A percentile compares a stretch with the other conserved stretches of the same genome.
Conservation (phyloP, 768 basidiomycete species). For the Serendipita sp. region DNA sequence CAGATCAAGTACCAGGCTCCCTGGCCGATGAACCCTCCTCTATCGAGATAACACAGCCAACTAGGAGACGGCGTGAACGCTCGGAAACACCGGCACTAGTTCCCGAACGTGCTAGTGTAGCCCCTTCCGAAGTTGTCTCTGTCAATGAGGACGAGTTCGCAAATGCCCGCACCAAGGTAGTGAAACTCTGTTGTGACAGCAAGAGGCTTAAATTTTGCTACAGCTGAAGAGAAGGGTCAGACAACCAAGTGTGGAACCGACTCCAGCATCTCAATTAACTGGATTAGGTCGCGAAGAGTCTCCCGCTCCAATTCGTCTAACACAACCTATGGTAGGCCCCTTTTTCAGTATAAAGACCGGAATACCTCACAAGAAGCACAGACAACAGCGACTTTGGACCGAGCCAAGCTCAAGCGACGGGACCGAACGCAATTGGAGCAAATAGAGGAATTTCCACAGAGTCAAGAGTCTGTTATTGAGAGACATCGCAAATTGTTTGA, state of each 20-base stretch:
- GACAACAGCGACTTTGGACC: background rate
- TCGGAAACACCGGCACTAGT: background rate
- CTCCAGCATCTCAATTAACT: background rate
- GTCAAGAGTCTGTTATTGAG: background rate
- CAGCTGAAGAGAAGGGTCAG: background rate
- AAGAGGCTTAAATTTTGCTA: background rate
- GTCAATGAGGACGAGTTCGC: background rate
- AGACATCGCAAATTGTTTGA: constrained; percentile 33
- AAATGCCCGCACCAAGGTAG: too few species aligned
- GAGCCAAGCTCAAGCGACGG: background rate
- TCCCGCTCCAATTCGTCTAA: too few species aligned
- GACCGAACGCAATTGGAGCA: background rate
- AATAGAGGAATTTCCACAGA: background rate
- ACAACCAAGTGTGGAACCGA: background rate
- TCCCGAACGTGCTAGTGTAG: background rate
- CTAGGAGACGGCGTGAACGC: background rate
- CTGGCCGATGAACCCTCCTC: background rate
- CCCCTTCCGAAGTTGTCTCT: too few species aligned
- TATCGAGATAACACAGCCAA: background rate
- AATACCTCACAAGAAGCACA: background rate
- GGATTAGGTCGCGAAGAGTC: too few species aligned
- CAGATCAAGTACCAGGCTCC: background rate
- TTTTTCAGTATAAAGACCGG: too few species aligned
- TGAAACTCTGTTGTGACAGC: too few species aligned
- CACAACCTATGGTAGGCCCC: too few species aligned